Evolutionary conservation across 352 stramenopile genomes (phyloP).

Genomic region (Phytophthora syringae): DNA sequence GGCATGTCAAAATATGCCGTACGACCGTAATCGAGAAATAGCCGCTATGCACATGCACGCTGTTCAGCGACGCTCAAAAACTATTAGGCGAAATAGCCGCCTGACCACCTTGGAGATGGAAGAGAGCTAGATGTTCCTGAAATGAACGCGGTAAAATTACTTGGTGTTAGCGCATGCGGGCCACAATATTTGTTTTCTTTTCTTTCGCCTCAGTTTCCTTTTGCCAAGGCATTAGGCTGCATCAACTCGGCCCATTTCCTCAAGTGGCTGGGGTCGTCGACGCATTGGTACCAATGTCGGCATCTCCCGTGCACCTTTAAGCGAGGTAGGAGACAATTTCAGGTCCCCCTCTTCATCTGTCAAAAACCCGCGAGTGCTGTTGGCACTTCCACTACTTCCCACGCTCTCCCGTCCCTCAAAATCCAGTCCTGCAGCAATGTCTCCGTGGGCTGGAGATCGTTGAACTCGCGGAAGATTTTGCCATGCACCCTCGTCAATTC

Average conservation of each 20-base stretch:
- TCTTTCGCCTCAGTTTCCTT: not conserved
- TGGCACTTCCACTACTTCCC: slow-evolving; percentile 55
- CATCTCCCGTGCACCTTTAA: slow-evolving; percentile 6
- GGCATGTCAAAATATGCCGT: slow-evolving; percentile 30
- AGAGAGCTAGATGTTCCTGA: slow-evolving; percentile 26
- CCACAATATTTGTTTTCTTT: not conserved
- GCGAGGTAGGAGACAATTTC: not conserved
- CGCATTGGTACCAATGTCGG: slow-evolving; percentile 24
- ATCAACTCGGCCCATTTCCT: slow-evolving; percentile 21
- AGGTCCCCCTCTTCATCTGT: slow-evolving; percentile 15
- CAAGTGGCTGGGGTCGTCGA: slow-evolving; percentile 19
- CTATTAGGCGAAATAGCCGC: slow-evolving; percentile 36
- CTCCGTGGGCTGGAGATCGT: slow-evolving; percentile 53
- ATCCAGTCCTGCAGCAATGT: not conserved
- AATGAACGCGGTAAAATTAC: not conserved
- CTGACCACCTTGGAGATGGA: slow-evolving; percentile 41
- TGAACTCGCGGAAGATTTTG: slow-evolving; percentile 80
- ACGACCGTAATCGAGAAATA: slow-evolving; percentile 74
- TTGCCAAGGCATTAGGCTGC: slow-evolving; percentile 17
- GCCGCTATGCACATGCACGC: slow-evolving; percentile 59
- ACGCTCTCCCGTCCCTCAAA: slow-evolving; percentile 24
- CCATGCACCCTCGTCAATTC: slow-evolving; percentile 80
- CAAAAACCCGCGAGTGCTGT: slow-evolving; percentile 38
- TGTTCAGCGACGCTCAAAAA: slow-evolving; percentile 60
- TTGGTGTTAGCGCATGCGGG: not conserved